Evolutionary conservation across 2,329 filamentous ascomycete species (phyloP), one percentile per base, ranked within the genome.

Genomic region (Verticillium nonalfalfae): DNA sequence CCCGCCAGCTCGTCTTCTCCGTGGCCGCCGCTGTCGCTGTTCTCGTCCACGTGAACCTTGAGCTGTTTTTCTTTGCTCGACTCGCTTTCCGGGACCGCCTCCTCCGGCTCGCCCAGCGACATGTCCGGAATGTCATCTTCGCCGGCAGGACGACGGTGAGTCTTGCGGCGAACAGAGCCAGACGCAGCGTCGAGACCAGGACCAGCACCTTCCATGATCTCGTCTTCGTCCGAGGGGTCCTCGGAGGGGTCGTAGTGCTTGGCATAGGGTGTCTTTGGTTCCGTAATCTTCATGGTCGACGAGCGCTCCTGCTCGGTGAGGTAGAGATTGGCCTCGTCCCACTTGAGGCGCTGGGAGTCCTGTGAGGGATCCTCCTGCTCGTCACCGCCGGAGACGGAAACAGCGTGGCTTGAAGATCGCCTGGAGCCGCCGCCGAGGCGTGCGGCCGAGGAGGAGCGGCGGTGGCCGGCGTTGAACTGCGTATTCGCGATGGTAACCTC

Each of bases 311-410:
- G 94, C 78, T 99, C 95, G 7, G 95, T 95, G 59, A 99, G 84
- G 77, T 97, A 99, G 36, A 99, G 84, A 73, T 99, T 99, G 56
- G 91, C 95, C 79, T 99, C 95, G 75, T 99, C 95, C 95, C 95
- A 99, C 79, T 97, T 97, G 68, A 99, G 82, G 65, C 93, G 88
- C 65, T 90, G 89, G 62, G 85, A 88, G 33, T 59, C 58, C 36
- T 58, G 56, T 61, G 81, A 82, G 57, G 86, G 83, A 18, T 80
- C 74, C 52, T 83, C 79, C 56, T 79, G 75, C 26, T 79, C 78
- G 63, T 78, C 73, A 59, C 72, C 75, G 62, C 70, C 73, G 59
- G 78, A 76, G 64, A 80, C 75, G 61, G 79, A 78, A 57, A 77
- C 74, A 63, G 79, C 76, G 64, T 76, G 76, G 63, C 75, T 75